These are phyloP conservation scores for Hebeloma cylindrosporum DNA, from an alignment of 768 basidiomycete species.

Conservation along the genomic window DNA sequence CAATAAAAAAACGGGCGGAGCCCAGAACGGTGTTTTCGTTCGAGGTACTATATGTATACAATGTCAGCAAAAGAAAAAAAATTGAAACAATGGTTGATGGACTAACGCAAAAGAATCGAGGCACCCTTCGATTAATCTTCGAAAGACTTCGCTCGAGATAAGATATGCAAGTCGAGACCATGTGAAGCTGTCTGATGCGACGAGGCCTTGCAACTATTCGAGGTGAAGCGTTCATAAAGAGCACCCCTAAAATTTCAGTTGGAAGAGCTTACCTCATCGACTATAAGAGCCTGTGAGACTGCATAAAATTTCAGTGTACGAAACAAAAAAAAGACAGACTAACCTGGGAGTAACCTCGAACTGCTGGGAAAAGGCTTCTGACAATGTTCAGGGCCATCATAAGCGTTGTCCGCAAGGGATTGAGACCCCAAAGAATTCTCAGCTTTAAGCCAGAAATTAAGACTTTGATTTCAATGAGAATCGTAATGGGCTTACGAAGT, in stretches of 20 bases:
- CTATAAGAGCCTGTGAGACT: conserved; percentile 61
- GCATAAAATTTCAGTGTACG: conserved; percentile 20
- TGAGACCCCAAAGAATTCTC: conserved; percentile 46
- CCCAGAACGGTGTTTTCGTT: conserved; percentile 76
- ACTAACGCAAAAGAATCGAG: conserved; percentile 77
- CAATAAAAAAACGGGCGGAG: conserved; percentile 72
- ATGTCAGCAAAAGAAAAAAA: too few species aligned
- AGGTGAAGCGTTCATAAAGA: conserved; percentile 16
- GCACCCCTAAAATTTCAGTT: conserved; percentile 14
- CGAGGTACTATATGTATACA: conserved; percentile 35
- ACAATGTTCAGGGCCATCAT: conserved; percentile 71
- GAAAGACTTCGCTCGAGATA: conserved; percentile 59
- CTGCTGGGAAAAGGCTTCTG: conserved; percentile 77
- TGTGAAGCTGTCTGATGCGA: conserved; percentile 70
- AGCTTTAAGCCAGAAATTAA: conserved; percentile 32
- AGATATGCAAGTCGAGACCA: conserved; percentile 64
- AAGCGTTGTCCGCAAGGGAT: conserved; percentile 68
- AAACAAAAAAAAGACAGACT: conserved; percentile 19
- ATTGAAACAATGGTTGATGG: conserved; percentile 1
- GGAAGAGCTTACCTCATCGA: conserved; percentile 66
- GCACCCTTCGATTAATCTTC: conserved; percentile 62
- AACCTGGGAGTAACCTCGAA: conserved; percentile 81
- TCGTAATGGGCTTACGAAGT: conserved; percentile 43
- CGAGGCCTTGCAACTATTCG: conserved; percentile 62
- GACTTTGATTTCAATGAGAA: not conserved